Percentiles rank a stretch among this genome's conserved stretches.
Conservation (phyloP, 2,329 filamentous ascomycete genomes). For the Aspergillus sp. region DNA sequence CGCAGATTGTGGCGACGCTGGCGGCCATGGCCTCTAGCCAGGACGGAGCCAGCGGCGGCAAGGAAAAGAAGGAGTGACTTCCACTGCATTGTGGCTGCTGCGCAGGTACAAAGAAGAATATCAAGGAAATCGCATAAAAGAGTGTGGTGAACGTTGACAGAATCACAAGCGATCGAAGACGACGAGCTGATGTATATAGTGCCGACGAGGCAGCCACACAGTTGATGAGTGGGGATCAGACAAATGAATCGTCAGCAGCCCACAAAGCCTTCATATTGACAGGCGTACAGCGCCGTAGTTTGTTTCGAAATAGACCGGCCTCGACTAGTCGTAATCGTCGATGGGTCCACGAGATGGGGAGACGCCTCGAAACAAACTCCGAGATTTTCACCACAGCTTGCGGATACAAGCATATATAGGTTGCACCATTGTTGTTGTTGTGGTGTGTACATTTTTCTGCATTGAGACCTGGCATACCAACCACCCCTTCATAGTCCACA, state of each 20-base stretch:
- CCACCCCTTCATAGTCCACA: background rate
- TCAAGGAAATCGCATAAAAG: background rate
- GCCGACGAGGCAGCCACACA: background rate
- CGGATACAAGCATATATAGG: background rate
- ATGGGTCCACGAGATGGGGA: background rate
- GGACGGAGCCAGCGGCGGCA: constrained; percentile 22
- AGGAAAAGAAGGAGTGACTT: constrained; percentile 25
- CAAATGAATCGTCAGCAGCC: constrained; percentile 7
- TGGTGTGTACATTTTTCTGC: background rate
- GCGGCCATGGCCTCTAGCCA: constrained; percentile 27
- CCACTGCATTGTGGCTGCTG: constrained; percentile 26
- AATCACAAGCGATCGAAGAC: background rate
- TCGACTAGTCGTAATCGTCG: background rate
- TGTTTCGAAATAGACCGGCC: background rate
- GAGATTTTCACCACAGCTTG: background rate
- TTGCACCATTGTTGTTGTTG: background rate
- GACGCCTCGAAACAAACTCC: background rate
- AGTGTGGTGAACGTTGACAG: background rate
- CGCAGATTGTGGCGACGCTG: constrained; percentile 24
- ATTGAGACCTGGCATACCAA: background rate
- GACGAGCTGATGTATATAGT: background rate
- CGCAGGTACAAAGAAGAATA: background rate
- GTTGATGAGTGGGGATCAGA: constrained; percentile 1
- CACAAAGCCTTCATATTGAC: background rate
- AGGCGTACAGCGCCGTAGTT: background rate